phyloP scores from a whole-genome alignment of 345 rosid species.

The thale cress (Arabidopsis thaliana) region TAIR10.1 NC_003074.8:2066001-2066500 shows the following conservation, averaged over 20 bases:
- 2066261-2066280: conserved; percentile 57
- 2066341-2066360: conserved; percentile 60
- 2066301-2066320: conserved; percentile 50
- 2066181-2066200: conserved; percentile 86
- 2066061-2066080: conserved; percentile 81
- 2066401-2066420: conserved; percentile 74
- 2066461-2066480: conserved; percentile 92
- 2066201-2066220: conserved; percentile 92
- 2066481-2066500: conserved; percentile 62
- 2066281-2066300: conserved; percentile 57
- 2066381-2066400: conserved; percentile 75
- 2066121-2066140: conserved; percentile 36
- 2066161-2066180: conserved; percentile 90
- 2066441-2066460: conserved; percentile 81
- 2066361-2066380: conserved; percentile 80
- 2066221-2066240: conserved; percentile 49
- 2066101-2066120: conserved; percentile 40
- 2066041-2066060: conserved; percentile 77
- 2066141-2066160: conserved; percentile 65
- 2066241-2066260: conserved; percentile 52
- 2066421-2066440: conserved; percentile 63
- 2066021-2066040: conserved; percentile 55
- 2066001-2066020: conserved; percentile 78
- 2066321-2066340: conserved; percentile 46
- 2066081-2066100: conserved; percentile 56